Conservation (phyloP, 768 basidiomycete species). For the Grammothele lineata region DNA sequence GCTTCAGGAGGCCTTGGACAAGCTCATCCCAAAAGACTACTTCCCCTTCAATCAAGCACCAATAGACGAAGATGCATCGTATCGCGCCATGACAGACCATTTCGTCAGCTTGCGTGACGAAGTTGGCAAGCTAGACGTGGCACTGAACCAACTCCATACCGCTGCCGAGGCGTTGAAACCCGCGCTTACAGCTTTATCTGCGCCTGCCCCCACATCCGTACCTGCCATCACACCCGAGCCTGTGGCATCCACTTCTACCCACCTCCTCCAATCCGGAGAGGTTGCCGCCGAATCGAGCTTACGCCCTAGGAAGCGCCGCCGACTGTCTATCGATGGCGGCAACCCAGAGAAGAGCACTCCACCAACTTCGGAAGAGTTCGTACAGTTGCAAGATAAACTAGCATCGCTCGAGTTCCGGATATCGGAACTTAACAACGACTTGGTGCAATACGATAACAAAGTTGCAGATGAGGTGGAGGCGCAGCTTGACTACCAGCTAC, state of each 20-base stretch:
- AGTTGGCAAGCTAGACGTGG: slow-evolving; percentile 5
- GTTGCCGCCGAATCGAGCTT: not conserved
- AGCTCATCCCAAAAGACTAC: slow-evolving; percentile 32
- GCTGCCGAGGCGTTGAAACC: not conserved
- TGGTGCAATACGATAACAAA: slow-evolving; percentile 30
- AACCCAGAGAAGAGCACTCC: not conserved
- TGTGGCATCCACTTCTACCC: no score
- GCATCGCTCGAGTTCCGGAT: slow-evolving; percentile 25
- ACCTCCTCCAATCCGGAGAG: no score
- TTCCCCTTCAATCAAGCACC: slow-evolving; percentile 31
- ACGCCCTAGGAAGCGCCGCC: slow-evolving; percentile 14
- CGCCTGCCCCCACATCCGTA: not conserved
- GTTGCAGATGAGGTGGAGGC: slow-evolving; percentile 28
- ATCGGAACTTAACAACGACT: slow-evolving; percentile 32
- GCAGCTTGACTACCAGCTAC: slow-evolving; percentile 8
- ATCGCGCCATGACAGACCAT: slow-evolving; percentile 26
- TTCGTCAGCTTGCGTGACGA: slow-evolving; percentile 15
- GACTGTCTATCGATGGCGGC: slow-evolving; percentile 10
- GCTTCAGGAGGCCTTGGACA: slow-evolving; percentile 26
- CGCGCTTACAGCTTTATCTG: not conserved
- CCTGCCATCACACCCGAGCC: no score
- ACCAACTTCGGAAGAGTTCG: slow-evolving; percentile 20
- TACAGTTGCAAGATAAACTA: slow-evolving; percentile 27
- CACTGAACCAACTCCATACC: not conserved
- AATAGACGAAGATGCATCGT: slow-evolving; percentile 20